These are phyloP conservation scores for Eutrema japonicum DNA, from an alignment of 345 rosid genomes.

Conservation along the genomic window DNA sequence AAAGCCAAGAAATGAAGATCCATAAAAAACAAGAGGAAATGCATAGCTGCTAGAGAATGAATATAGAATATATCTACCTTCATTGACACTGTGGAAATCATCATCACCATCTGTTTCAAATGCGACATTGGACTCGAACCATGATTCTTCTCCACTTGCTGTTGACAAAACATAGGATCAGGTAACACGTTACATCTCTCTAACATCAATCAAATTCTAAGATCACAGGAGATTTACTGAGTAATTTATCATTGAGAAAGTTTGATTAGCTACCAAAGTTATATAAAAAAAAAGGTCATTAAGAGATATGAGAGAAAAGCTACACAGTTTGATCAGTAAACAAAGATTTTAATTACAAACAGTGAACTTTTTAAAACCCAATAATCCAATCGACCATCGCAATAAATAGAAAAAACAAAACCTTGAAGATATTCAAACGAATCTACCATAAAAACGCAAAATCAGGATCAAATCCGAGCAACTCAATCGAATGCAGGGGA, in stretches of 20 bases:
- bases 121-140: conserved; percentile 70
- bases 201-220: conserved; percentile 4
- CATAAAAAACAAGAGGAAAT: background rate
- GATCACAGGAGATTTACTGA: background rate
- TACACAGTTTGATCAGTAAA: conserved; percentile 23
- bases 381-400: conserved; percentile 1
- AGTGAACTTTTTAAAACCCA: conserved; percentile 14
- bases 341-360: conserved; percentile 10
- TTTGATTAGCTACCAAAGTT: conserved; percentile 6
- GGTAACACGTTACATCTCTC: conserved; percentile 1
- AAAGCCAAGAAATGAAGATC: background rate
- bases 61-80: conserved; percentile 51
- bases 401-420: background rate
- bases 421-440: conserved; percentile 8
- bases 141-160: conserved; percentile 69
- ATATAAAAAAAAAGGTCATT: background rate
- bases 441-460: conserved; percentile 21
- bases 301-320: background rate
- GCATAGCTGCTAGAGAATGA: background rate
- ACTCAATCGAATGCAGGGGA: conserved; percentile 12
- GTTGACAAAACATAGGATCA: conserved; percentile 33
- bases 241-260: background rate
- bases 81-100: conserved; percentile 81
- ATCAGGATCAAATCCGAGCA: conserved; percentile 30
- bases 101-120: conserved; percentile 91